Percentiles rank a stretch among this genome's conserved stretches.
These are phyloP conservation scores for Punctularia strigosozonata DNA, from an alignment of 768 basidiomycete genomes.

Conservation along the genomic window DNA sequence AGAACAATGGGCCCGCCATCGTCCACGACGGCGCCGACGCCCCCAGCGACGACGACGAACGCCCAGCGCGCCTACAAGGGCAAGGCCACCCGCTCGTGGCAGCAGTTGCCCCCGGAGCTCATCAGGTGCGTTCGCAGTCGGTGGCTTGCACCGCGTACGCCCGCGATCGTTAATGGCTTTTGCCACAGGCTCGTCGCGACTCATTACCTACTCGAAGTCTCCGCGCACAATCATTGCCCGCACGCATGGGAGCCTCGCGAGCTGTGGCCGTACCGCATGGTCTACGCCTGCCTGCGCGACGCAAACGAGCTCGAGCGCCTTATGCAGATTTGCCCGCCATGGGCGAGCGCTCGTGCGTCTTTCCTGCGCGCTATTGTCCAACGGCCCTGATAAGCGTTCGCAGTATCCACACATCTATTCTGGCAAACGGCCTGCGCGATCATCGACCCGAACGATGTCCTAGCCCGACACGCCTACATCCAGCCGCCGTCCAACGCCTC, in stretches of 20 bases:
- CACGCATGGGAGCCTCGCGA: conserved; percentile 35
- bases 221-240: conserved; percentile 33
- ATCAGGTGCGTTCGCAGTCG: conserved; percentile 34
- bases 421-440: conserved; percentile 54
- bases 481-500: conserved; percentile 24
- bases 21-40: conserved; percentile 1
- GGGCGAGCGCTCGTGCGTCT: conserved; percentile 47
- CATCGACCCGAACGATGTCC: conserved; percentile 50
- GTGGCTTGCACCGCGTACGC: conserved; percentile 12
- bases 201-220: conserved; percentile 39
- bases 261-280: conserved; percentile 49
- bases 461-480: conserved; percentile 36
- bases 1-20: background rate
- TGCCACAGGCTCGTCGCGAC: conserved; percentile 46
- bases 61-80: conserved; percentile 38
- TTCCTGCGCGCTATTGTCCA: conserved; percentile 5
- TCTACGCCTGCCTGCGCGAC: conserved; percentile 53
- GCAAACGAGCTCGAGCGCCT: conserved; percentile 45
- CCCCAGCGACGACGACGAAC: conserved; percentile 16
- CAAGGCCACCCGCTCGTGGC: conserved; percentile 48
- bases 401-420: conserved; percentile 61
- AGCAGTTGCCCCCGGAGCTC: conserved; percentile 49
- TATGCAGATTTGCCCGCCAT: conserved; percentile 51
- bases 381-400: conserved; percentile 9
- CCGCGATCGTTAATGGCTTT: conserved; percentile 2